Evolutionary conservation across 1,284 basidiomycete genomes (phyloP), one percentile per base, ranked within the genome.

Genomic region (Melampsora americana): DNA sequence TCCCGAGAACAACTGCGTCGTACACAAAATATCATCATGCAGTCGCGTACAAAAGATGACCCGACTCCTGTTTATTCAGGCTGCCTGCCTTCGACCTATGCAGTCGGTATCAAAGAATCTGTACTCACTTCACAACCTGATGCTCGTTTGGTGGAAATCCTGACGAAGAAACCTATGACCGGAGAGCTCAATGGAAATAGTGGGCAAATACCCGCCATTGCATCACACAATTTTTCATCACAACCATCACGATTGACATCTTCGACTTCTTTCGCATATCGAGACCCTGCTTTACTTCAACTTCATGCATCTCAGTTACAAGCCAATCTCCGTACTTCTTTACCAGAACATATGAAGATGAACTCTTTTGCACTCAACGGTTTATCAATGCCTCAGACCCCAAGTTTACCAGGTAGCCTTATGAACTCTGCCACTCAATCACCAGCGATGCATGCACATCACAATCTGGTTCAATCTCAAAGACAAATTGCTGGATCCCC

Each of bases 21-120:
- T 28, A n/a, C n/a, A 16, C 53, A 56, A 56, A 56, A 56, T n/a
- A 23, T 28, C n/a, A 23, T 56, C 53, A 56, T 56, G 53, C 53
- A 56, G 28, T 56, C 20, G 16, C n/a, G 53, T 20, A 23, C 20
- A 23, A 28, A n/a, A 9, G 53, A 28, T 9, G 53, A 56, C 14
- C 53, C 20, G 53, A 56, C n/a, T 56, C 53, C 53, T 11, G 53
- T 28, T 14, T 56, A 56, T 28, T 16, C 9, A 16, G 53, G 53
- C 53, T 56, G n/a, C 28, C 53, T 56, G 14, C 53, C 53, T 0
- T 56, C 53, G 4, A 14, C 7, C 9, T 56, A 56, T 56, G 53
- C 20, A n/a, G 53, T 56, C 16, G 20, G 53, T 5, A n/a, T 56
- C 18, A 56, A 56, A 28, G 53, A 56, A 28, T 56, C 53, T n/a